Percentiles rank a stretch among this genome's conserved stretches.
These are phyloP conservation scores for Pleoardoris graminearum DNA, from an alignment of 2,329 filamentous ascomycete species.

Conservation along the genomic window DNA sequence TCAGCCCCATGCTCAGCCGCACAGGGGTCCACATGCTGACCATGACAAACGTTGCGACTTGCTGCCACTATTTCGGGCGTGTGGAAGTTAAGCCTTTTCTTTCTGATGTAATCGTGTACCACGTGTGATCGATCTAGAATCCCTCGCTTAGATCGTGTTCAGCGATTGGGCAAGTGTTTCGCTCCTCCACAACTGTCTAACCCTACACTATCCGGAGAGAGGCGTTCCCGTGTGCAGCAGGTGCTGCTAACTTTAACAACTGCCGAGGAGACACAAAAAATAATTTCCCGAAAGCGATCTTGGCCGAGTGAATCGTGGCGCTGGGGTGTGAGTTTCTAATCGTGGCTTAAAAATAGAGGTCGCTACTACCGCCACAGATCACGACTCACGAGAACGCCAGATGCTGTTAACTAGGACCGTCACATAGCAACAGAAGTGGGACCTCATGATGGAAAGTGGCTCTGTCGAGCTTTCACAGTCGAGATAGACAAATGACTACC, in stretches of 20 bases:
- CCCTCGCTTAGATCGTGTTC: neutral
- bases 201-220: neutral
- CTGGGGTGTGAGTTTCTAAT: too few species aligned
- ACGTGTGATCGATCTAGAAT: neutral
- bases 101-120: neutral
- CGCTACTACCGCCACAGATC: too few species aligned
- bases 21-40: slow-evolving; percentile 9
- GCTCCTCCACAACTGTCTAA: neutral
- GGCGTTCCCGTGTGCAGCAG: neutral
- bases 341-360: too few species aligned
- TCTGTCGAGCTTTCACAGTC: too few species aligned
- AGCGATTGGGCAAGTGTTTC: neutral
- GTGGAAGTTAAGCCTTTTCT: neutral
- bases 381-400: too few species aligned
- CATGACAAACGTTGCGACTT: neutral
- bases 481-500: too few species aligned
- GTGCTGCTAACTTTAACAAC: neutral
- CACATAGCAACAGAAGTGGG: too few species aligned
- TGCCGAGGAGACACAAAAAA: neutral
- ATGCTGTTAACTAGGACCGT: too few species aligned
- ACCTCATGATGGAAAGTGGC: too few species aligned
- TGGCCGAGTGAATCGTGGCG: too few species aligned
- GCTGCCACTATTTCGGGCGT: neutral
- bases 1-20: slow-evolving; percentile 12
- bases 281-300: neutral